Base-by-base conservation (phyloP, 139 green algal genomes). In the Picochlorum sp. region DNA sequence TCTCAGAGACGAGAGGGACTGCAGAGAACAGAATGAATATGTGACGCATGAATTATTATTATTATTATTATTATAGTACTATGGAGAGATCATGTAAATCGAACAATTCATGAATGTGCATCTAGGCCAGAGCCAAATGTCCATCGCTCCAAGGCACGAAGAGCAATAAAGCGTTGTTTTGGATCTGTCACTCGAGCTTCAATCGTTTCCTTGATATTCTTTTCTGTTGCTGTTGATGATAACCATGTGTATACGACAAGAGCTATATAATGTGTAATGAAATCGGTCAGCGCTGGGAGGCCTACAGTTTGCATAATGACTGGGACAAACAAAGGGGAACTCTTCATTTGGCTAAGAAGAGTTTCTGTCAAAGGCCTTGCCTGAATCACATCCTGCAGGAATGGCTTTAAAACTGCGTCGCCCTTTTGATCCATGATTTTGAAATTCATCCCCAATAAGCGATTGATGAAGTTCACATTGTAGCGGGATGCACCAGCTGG, bases 361-460 rank as follows among this genome's bases (percentile, higher is more conserved):
- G 82, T 85, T 23, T 34, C 23, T 4, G 69, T 62, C 59, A 96
- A 77, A 3, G 79, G 78, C 0, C 58, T 55, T 58, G 88, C 88
- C 74, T 90, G 81, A 14, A 95, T 81, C 10, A 95, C 87, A 62
- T 96, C 89, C 73, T 95, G 88, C 66, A 96, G 67, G 74, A 97
- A 97, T 14, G 90, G 90, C 73, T 80, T 85, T 51, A 95, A 77
- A 3, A 89, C 75, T 11, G 71, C 57, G 3, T 94, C 81, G 0
- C 89, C 90, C 26, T 86, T 60, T 34, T 61, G 15, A 62, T 83
- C 31, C 90, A 96, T 95, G 15, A 77, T 78, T 16, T 30, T 44
- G 63, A 97, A 97, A 78, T 96, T 97, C 13, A 62, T 69, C 15
- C 64, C 79, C 45, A 91, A 68, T 70, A 91, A 83, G 13, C 67